Evolutionary conservation across 306 rosid species (phyloP).

Genomic region (Pterocarpus macrocarpus): DNA sequence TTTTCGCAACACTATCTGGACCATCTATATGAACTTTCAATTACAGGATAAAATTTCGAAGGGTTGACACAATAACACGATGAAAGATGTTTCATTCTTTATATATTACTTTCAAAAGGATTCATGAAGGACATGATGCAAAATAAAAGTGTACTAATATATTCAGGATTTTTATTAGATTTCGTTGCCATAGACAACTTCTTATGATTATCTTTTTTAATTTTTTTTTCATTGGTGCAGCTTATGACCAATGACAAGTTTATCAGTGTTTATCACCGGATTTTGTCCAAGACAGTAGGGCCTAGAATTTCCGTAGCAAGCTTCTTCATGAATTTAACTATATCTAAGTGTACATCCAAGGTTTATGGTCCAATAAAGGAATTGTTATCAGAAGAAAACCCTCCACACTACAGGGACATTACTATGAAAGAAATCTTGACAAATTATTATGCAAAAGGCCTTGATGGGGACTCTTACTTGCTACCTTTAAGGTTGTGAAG

Average conservation of each 20-base stretch:
- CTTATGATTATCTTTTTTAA: neutral
- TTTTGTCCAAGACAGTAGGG: conserved; percentile 19
- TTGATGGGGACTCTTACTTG: conserved; percentile 48
- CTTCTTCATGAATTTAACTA: neutral
- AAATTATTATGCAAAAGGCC: conserved; percentile 24
- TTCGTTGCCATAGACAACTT: neutral
- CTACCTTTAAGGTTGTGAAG: conserved; percentile 24
- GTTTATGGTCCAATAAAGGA: conserved; percentile 62
- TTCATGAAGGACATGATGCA: neutral
- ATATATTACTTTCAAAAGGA: too few species aligned
- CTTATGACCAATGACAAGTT: conserved; percentile 43
- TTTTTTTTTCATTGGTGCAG: conserved; percentile 27
- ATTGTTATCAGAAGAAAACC: conserved; percentile 56
- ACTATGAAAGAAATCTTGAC: conserved; percentile 27
- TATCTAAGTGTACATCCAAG: neutral
- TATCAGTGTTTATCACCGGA: conserved; percentile 41
- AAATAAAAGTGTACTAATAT: neutral
- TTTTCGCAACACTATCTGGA: neutral
- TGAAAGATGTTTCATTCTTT: too few species aligned
- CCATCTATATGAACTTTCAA: neutral
- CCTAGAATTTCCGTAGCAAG: conserved; percentile 45
- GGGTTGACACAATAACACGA: too few species aligned
- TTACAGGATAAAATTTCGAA: neutral
- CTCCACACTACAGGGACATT: conserved; percentile 49
- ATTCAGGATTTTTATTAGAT: neutral